phyloP scores from a whole-genome alignment of 2,329 filamentous ascomycete species.

The Cladosporium austrohemisphaericum region DNA sequence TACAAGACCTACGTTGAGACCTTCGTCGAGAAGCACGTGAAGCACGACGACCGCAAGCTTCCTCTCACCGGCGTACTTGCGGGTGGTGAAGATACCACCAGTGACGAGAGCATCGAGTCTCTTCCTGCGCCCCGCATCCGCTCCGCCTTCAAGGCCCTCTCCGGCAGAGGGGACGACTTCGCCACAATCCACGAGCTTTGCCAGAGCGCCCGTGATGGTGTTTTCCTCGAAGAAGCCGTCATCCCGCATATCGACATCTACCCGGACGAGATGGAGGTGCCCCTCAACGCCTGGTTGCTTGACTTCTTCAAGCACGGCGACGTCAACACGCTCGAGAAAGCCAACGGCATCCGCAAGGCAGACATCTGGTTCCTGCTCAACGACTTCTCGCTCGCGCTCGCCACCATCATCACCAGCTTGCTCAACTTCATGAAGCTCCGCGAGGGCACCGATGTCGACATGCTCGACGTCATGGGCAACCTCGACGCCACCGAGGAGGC shows the following conservation, averaged over 20 bases:
- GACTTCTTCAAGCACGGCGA: slow-evolving; percentile 76
- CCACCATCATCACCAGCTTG: slow-evolving; percentile 67
- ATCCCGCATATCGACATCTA: slow-evolving; percentile 65
- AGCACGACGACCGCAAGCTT: slow-evolving; percentile 51
- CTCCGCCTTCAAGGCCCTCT: slow-evolving; percentile 69
- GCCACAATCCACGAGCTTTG: slow-evolving; percentile 64
- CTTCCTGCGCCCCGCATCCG: slow-evolving; percentile 49
- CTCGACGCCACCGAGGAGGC: slow-evolving; percentile 50
- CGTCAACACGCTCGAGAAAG: slow-evolving; percentile 54
- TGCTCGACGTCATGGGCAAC: slow-evolving; percentile 50
- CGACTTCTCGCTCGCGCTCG: slow-evolving; percentile 60
- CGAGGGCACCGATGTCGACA: slow-evolving; percentile 44
- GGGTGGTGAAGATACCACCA: slow-evolving; percentile 33
- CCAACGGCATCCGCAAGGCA: slow-evolving; percentile 62
- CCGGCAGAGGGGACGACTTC: slow-evolving; percentile 64
- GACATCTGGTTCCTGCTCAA: slow-evolving; percentile 73
- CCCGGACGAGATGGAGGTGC: slow-evolving; percentile 51
- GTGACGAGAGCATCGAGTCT: slow-evolving; percentile 23
- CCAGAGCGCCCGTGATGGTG: slow-evolving; percentile 58
- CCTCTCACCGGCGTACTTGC: slow-evolving; percentile 56
- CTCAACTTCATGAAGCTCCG: slow-evolving; percentile 54
- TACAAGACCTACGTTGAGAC: slow-evolving; percentile 67
- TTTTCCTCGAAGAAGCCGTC: slow-evolving; percentile 71
- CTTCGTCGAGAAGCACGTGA: slow-evolving; percentile 63
- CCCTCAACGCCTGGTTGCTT: slow-evolving; percentile 65